Evolutionary conservation across 164 flowering plant species (phyloP).

Genomic region (Berberis vulgaris): DNA sequence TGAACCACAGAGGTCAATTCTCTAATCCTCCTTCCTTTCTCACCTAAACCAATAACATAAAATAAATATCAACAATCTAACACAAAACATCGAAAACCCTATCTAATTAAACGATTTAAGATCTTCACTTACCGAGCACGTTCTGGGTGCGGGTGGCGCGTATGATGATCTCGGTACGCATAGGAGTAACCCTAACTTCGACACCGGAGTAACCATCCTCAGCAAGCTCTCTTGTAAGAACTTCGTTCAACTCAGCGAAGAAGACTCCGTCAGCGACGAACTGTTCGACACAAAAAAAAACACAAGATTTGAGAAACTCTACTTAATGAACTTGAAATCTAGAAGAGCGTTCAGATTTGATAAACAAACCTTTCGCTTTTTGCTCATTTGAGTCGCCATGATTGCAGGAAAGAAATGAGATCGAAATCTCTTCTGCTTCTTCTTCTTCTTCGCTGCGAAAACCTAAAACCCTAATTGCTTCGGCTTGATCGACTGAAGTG

Average conservation of each 20-base stretch:
- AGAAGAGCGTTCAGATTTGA: background rate
- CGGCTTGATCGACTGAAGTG: background rate
- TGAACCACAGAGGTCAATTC: slow-evolving; percentile 62
- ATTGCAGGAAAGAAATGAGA: slow-evolving; percentile 1
- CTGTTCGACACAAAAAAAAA: slow-evolving; percentile 13
- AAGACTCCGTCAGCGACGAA: slow-evolving; percentile 67
- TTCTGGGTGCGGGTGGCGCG: slow-evolving; percentile 60
- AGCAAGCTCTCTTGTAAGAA: slow-evolving; percentile 58
- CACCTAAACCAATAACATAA: slow-evolving; percentile 27
- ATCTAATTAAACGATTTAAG: background rate
- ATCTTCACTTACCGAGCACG: slow-evolving; percentile 40
- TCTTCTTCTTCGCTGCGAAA: background rate
- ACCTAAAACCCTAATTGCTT: slow-evolving; percentile 14
- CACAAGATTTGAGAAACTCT: background rate
- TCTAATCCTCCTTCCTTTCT: slow-evolving; percentile 64
- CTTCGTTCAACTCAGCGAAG: slow-evolving; percentile 55
- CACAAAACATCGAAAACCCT: background rate
- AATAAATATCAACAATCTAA: background rate
- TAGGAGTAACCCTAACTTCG: slow-evolving; percentile 66
- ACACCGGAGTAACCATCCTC: slow-evolving; percentile 76
- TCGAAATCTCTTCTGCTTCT: background rate
- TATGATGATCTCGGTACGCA: slow-evolving; percentile 71
- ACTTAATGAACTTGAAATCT: background rate
- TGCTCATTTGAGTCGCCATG: slow-evolving; percentile 65
- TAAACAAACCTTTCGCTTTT: slow-evolving; percentile 46